Evolutionary conservation across 1,284 basidiomycete genomes (phyloP).

Genomic region (Heterobasidion occidentale): DNA sequence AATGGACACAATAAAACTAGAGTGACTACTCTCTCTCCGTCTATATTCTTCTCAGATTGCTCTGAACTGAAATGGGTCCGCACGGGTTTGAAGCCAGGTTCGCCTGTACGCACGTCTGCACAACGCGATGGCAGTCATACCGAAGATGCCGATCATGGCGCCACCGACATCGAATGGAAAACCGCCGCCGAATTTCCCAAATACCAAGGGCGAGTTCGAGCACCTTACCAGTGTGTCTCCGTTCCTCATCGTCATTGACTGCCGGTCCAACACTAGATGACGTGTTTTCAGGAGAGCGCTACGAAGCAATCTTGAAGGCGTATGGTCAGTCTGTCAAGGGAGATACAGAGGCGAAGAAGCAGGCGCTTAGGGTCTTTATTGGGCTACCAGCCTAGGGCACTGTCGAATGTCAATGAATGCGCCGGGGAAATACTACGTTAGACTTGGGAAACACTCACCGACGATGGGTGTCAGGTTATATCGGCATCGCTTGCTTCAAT

Average conservation of each 20-base stretch:
- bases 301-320: slow-evolving; percentile 27
- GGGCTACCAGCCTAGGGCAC: slow-evolving; percentile 18
- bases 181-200: slow-evolving; percentile 26
- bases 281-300: slow-evolving; percentile 26
- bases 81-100: slow-evolving; percentile 20
- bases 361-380: slow-evolving; percentile 27
- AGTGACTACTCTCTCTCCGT: slow-evolving; percentile 18
- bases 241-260: neutral
- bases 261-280: neutral
- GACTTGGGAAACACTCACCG: neutral
- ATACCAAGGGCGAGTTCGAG: slow-evolving; percentile 32
- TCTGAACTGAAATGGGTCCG: neutral
- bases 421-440: neutral
- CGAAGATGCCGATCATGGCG: slow-evolving; percentile 24
- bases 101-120: slow-evolving; percentile 26
- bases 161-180: slow-evolving; percentile 26
- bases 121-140: slow-evolving; percentile 23
- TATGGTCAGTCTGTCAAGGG: slow-evolving; percentile 26
- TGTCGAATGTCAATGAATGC: no score
- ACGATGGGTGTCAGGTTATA: neutral
- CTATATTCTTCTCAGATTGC: neutral
- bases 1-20: slow-evolving; percentile 23
- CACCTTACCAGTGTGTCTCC: slow-evolving; percentile 26
- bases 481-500: no score
- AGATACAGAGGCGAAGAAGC: slow-evolving; percentile 28